Conservation (phyloP, 768 basidiomycete species). For the Krasilnikovozyma curviuscula region DNA sequence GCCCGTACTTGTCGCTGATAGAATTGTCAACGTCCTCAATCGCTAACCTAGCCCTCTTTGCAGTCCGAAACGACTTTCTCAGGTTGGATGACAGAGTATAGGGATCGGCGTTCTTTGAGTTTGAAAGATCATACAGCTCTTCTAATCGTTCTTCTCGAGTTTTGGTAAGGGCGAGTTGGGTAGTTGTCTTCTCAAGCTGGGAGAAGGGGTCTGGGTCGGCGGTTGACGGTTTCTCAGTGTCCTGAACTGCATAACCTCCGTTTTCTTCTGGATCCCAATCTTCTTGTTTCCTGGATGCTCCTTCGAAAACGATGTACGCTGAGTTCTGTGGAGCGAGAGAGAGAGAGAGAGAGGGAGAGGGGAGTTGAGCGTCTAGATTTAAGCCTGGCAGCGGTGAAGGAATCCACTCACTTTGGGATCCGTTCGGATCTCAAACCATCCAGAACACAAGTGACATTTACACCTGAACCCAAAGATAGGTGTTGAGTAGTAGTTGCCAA, state of each 20-base stretch:
- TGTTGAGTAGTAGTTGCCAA: conserved; percentile 84
- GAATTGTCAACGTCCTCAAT: conserved; percentile 50
- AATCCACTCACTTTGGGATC: conserved; percentile 60
- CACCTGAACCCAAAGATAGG: conserved; percentile 89
- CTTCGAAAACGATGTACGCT: conserved; percentile 74
- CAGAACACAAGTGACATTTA: conserved; percentile 88
- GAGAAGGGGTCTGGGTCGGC: conserved; percentile 60
- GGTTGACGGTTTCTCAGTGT: conserved; percentile 44
- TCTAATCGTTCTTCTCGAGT: conserved; percentile 65
- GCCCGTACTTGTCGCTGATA: conserved; percentile 53
- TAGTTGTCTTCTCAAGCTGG: conserved; percentile 71
- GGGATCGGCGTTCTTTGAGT: conserved; percentile 44
- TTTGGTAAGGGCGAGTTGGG: conserved; percentile 49
- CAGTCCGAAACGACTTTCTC: conserved; percentile 64
- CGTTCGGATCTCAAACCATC: conserved; percentile 97
- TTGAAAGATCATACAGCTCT: conserved; percentile 53
- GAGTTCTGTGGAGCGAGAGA: conserved; percentile 47
- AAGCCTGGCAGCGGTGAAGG: background rate
- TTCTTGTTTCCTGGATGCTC: conserved; percentile 84
- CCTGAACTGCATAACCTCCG: conserved; percentile 74
- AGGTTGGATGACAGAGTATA: conserved; percentile 55
- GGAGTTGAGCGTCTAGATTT: background rate
- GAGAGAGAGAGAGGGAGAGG: background rate
- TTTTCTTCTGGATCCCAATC: conserved; percentile 96
- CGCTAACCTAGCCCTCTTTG: conserved; percentile 58